Base-by-base conservation (phyloP, 495 filamentous ascomycete species). In the Annulohypoxylon bovei region DNA sequence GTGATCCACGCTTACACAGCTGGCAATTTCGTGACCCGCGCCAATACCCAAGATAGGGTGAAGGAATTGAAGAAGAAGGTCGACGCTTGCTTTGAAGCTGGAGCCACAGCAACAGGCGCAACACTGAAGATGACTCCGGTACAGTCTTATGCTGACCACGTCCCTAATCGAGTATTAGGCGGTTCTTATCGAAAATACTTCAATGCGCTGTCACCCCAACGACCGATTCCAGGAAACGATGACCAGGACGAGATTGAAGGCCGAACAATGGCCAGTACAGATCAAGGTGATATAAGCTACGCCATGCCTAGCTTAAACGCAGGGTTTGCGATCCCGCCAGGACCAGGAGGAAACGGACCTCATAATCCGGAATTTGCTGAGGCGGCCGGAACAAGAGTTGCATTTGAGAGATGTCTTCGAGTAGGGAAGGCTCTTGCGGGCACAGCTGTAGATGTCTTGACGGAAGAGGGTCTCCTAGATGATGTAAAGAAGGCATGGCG, bases 211-310 rank as follows among this genome's bases (percentile, higher is more conserved):
- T 82, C 81, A 11, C 75, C 81, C 14, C 61, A 69, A 3, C 57
- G 72, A 2, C 69, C 62, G 9, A 85, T 89, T 5, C 75, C 85
- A 0, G 80, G 79, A 39, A 77, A 77, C 18, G 75, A 73, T 7
- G 80, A 85, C 16, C 72, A 87, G 7, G 83, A 86, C 54, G 78
- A 85, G 18, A 66, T 85, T 25, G 80, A 78, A 8, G 86, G 82
- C 4, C 84, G 81, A 3, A 86, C 85, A 0, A 82, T 83, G 79
- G 85, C 87, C 18, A 88, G 87, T 77, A 86, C 80, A 25, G 87
- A 85, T 58, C 84, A 86, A 83, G 89, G 89, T 0, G 85, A 92
- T 71, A 82, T 92, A 64, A 89, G 87, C 72, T 85, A 91, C 70
- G 82, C 84, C 1, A 83, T 89, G 68, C 90, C 90, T 20, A 89